Conservation (phyloP, 2,329 filamentous ascomycete species). For the Pestalotiopsis sp. region DNA sequence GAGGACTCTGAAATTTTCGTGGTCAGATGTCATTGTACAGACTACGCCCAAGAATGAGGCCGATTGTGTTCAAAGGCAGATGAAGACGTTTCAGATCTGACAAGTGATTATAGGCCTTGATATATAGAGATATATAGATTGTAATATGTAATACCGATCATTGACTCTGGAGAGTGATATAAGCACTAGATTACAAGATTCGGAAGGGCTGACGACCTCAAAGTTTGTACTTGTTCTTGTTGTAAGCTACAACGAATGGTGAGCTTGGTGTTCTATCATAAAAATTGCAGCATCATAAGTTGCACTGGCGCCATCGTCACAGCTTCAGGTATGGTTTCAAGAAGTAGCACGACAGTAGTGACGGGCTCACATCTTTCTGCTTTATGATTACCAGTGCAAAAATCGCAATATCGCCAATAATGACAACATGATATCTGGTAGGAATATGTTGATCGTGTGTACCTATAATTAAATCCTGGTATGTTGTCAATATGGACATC, state of each 20-base stretch:
- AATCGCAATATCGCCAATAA: too few relatives aligned
- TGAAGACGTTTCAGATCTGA: background rate
- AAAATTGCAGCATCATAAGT: too few relatives aligned
- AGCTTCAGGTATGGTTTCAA: too few relatives aligned
- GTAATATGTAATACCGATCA: background rate
- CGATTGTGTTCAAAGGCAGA: background rate
- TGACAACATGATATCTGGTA: too few relatives aligned
- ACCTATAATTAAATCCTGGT: background rate
- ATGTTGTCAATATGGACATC: background rate
- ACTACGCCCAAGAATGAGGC: background rate
- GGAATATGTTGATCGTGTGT: too few relatives aligned
- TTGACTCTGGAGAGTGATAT: background rate
- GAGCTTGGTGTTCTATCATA: too few relatives aligned
- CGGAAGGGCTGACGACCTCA: background rate
- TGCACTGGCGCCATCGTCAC: too few relatives aligned
- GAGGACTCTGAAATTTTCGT: background rate
- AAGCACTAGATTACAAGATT: background rate
- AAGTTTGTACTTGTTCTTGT: background rate
- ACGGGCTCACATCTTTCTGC: too few relatives aligned
- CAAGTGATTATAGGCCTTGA: background rate
- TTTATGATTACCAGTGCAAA: too few relatives aligned
- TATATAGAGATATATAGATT: background rate
- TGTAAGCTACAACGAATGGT: too few relatives aligned
- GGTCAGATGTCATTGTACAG: background rate
- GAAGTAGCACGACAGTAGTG: too few relatives aligned